Evolutionary conservation across 2,329 filamentous ascomycete genomes (phyloP), one percentile per base, ranked within the genome.

Genomic region (Davidsoniella eucalypti): DNA sequence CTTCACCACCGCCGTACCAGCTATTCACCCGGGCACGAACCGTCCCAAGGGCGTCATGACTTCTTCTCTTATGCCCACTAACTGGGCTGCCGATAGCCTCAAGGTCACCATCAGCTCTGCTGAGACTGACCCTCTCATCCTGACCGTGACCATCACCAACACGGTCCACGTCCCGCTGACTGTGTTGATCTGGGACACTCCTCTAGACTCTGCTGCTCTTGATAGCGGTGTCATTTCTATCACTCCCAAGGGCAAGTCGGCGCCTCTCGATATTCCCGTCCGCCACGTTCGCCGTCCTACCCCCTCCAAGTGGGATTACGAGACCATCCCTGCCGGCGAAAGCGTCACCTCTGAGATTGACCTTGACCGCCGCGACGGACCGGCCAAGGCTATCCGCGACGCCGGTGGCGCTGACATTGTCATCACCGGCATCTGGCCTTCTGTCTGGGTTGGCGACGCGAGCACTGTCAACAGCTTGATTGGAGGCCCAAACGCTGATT

Each of bases 111-210:
- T 48, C 18, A n/a, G 9, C 10, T 21, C 46, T 23, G 46, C 21
- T 10, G 16, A 33, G 12, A 26, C 46, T 37, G 41, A 42, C 43
- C 63, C 66, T 16, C 62, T 62, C 3, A 60, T 61, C 4, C 54
- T 71, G 25, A 60, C 59, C 8, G 56, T 67, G 39, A 59, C 58
- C 1, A 63, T 71, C 39, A 66, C 62, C 44, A 70, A 71, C 59
- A 63, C 59, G 9, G 61, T 65, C 49, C 55, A 60, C 2, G 50
- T 55, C 4, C 57, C 67, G 1, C 60, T 70, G 49, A 70, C 67
- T 1, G 55, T 71, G 18, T 61, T 71, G 36, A 59, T 56, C 3
- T 71, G 69, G 61, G 60, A 65, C 45, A 67, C 68, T 0, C 69
- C 69, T n/a, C 59, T 71, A n/a, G 69, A 71, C 54, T 58, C 61